phyloP scores from a whole-genome alignment of 768 basidiomycete genomes.

The Tylopilus subfusipes region DNA sequence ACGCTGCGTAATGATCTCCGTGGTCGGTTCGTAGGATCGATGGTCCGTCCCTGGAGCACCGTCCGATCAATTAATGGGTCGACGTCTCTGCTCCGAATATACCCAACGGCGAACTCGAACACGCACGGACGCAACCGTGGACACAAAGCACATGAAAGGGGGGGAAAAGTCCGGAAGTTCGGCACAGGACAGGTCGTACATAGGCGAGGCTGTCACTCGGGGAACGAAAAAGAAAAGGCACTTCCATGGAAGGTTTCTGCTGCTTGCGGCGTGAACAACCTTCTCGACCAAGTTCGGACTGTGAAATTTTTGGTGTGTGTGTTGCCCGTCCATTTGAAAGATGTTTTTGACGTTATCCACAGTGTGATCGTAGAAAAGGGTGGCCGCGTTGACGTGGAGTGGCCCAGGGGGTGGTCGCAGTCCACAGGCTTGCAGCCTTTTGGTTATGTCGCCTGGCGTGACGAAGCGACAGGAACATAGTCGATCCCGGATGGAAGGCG shows the following conservation, averaged over 20 bases:
- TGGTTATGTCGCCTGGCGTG: neutral
- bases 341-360: conserved; percentile 16
- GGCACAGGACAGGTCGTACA: neutral
- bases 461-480: neutral
- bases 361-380: conserved; percentile 11
- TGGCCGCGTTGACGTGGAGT: conserved; percentile 9
- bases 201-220: neutral
- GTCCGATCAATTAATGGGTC: conserved; percentile 12
- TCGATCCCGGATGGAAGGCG: neutral
- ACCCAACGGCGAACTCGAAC: conserved; percentile 1
- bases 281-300: conserved; percentile 16
- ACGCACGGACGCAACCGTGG: conserved; percentile 1
- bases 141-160: neutral
- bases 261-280: conserved; percentile 10
- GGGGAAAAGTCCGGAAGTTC: neutral
- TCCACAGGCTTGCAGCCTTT: neutral
- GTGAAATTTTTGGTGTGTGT: conserved; percentile 11
- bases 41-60: neutral
- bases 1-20: conserved; percentile 8
- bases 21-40: conserved; percentile 8
- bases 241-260: neutral
- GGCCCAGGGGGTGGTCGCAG: conserved; percentile 5
- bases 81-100: neutral
- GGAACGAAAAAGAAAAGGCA: neutral
- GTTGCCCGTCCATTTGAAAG: neutral